These are phyloP conservation scores for Fusarium kyushuense DNA, from an alignment of 2,329 filamentous ascomycete species.

Conservation along the genomic window DNA sequence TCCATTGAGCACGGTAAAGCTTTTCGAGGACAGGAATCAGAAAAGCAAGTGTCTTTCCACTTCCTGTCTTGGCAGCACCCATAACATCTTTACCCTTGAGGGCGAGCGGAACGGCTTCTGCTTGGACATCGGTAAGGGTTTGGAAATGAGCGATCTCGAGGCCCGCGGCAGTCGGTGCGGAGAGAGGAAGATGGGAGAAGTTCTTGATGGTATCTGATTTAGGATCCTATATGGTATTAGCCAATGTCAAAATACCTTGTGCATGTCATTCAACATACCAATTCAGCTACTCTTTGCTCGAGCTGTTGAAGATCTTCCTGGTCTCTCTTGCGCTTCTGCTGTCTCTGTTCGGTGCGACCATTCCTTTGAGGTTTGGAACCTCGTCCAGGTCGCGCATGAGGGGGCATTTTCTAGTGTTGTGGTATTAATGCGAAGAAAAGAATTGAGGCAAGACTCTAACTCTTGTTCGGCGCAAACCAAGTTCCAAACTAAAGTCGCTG, in stretches of 20 bases:
- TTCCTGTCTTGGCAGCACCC: constrained; percentile 94
- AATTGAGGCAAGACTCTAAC: constrained; percentile 6
- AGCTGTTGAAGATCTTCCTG: constrained; percentile 53
- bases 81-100: constrained; percentile 90
- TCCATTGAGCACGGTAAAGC: constrained; percentile 88
- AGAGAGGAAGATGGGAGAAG: constrained; percentile 89
- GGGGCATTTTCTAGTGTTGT: constrained; percentile 38
- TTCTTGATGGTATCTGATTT: constrained; percentile 70
- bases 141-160: constrained; percentile 91
- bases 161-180: constrained; percentile 80
- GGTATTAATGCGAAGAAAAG: constrained; percentile 2
- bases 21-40: constrained; percentile 92
- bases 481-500: constrained; percentile 24
- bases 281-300: constrained; percentile 50
- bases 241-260: neutral
- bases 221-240: constrained; percentile 62
- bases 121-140: constrained; percentile 90
- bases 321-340: constrained; percentile 56
- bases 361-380: constrained; percentile 46
- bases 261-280: constrained; percentile 45
- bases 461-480: constrained; percentile 30
- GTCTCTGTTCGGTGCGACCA: constrained; percentile 51
- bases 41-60: constrained; percentile 95
- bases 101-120: constrained; percentile 86
- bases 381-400: constrained; percentile 44